These are phyloP conservation scores for Dichomitus squalens DNA, from an alignment of 1,284 basidiomycete genomes.

Conservation along the genomic window DNA sequence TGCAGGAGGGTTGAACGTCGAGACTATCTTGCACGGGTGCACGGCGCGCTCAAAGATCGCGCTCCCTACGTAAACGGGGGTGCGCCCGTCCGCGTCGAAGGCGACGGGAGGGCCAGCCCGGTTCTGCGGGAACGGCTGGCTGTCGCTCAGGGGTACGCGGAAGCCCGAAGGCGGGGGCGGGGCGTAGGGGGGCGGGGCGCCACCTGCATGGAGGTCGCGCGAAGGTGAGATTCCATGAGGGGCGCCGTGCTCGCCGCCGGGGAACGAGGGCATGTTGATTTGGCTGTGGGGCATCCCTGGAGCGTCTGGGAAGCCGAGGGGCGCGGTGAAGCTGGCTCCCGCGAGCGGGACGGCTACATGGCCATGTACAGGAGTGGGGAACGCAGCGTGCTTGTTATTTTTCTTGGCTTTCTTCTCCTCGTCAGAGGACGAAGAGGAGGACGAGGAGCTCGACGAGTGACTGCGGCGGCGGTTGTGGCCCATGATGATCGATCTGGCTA, in stretches of 20 bases:
- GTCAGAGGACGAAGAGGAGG: constrained; percentile 26
- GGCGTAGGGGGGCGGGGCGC: constrained; percentile 9
- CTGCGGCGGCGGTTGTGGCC: constrained; percentile 31
- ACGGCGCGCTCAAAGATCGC: constrained; percentile 66
- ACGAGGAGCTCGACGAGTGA: constrained; percentile 21
- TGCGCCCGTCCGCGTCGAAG: constrained; percentile 52
- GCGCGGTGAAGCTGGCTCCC: not conserved
- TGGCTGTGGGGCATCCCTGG: not conserved
- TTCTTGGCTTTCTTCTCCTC: constrained; percentile 26
- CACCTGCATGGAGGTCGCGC: constrained; percentile 1
- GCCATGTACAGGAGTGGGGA: constrained; percentile 7
- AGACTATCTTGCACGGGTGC: constrained; percentile 79
- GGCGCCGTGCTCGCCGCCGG: constrained; percentile 13
- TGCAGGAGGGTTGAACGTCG: constrained; percentile 52
- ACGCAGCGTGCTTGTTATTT: constrained; percentile 22
- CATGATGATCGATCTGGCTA: constrained; percentile 4
- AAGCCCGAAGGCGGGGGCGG: constrained; percentile 59
- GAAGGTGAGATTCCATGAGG: not conserved
- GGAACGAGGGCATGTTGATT: constrained; percentile 12
- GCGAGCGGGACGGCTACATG: constrained; percentile 5
- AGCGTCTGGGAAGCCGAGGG: not conserved
- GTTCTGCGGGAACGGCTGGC: constrained; percentile 47
- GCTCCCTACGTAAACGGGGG: constrained; percentile 70
- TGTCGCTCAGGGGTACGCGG: constrained; percentile 54
- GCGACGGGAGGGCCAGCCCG: constrained; percentile 51